These are phyloP conservation scores for Ambrosia trifida DNA, from an alignment of 129 eudicot species.

Conservation along the genomic window DNA sequence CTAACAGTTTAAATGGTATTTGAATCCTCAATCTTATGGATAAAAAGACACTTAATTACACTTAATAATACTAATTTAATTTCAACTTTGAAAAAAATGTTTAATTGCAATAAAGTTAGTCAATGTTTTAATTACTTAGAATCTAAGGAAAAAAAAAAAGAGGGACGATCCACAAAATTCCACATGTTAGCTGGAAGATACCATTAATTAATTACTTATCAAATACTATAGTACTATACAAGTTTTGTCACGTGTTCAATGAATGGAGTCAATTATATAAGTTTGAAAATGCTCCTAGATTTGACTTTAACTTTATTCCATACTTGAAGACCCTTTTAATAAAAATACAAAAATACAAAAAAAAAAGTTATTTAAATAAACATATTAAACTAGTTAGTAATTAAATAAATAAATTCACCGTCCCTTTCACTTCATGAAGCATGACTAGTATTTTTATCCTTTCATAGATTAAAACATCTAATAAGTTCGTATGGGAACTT, in stretches of 20 bases:
- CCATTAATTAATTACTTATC: neutral
- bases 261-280: neutral
- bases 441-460: neutral
- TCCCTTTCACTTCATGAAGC: too few relatives aligned
- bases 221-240: neutral
- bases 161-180: slow-evolving; percentile 13
- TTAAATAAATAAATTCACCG: too few relatives aligned
- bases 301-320: neutral
- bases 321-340: too few relatives aligned
- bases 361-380: too few relatives aligned
- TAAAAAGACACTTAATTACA: too few relatives aligned
- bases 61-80: neutral
- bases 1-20: too few relatives aligned
- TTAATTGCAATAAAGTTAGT: neutral
- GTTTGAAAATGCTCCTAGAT: neutral
- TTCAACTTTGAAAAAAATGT: neutral
- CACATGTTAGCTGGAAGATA: neutral
- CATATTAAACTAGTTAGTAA: too few relatives aligned
- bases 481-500: neutral
- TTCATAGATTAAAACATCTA: neutral
- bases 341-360: too few relatives aligned
- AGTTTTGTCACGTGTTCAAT: neutral
- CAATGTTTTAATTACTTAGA: slow-evolving; percentile 10
- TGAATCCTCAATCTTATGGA: too few relatives aligned
- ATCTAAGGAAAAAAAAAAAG: neutral